Base-by-base conservation (phyloP, 73 alveolate species). In the Paramecium pentaurelia region DNA sequence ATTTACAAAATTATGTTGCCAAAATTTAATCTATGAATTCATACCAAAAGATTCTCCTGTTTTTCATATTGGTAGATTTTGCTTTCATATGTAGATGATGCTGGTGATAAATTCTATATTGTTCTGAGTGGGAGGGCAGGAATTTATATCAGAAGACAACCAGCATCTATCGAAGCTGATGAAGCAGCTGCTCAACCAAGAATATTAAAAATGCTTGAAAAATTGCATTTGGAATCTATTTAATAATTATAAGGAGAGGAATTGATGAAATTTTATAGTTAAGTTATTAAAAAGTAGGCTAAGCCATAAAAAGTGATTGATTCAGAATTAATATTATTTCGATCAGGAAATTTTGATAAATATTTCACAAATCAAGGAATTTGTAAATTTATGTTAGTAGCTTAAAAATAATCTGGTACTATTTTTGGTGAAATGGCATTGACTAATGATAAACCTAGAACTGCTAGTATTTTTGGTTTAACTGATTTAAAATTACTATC, bases 371-470 rank as follows among this genome's bases (percentile, higher is more conserved):
- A 68, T 45, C 28, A 89, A 12, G 77, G 42, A 37, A 38, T 40
- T 30, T 38, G 77, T 32, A 45, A 70, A 18, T 60, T 71, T 20
- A 71, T 83, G 30, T 89, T 58, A 40, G 92, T 89, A 3, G 88
- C 86, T 25, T 58, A 70, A 40, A 44, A 71, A 28, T 54, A 45
- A 2, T 30, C 91, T 47, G 94, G 94, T 8, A 2, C 49, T 28
- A 28, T 60, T 8, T 89, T 89, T 89, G 94, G 94, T 71, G 94
- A 89, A 47, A 71, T 71, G 54, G 94, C 94, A 14, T 88, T 89
- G 14, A 30, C 71, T 8, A 89, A 68, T 73, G 88, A 89, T 71
- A 71, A 89, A 60, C 94, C 94, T 22, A 70, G 94, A 89, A 30
- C 77, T 22, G 94, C 94, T 10, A 89, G 92, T 27, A 89, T 89